Conservation (phyloP, 805 yeast species). For the Zygosaccharomyces gambellarensis region DNA sequence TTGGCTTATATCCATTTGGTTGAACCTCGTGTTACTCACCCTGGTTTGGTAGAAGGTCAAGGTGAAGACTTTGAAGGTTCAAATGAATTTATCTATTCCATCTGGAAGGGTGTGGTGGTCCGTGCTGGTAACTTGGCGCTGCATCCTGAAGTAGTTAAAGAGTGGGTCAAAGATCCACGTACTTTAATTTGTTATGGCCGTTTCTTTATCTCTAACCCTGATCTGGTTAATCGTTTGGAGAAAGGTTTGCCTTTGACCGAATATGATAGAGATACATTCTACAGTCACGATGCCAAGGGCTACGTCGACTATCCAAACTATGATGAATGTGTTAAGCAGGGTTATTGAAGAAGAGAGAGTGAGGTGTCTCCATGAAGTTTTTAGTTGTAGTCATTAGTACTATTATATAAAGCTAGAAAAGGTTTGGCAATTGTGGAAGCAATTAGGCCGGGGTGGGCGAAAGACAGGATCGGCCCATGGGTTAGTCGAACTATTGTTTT, state of each 20-base stretch:
- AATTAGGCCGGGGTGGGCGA: no score
- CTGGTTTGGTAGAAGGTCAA: constrained; percentile 24
- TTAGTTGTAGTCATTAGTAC: background rate
- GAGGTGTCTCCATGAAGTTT: background rate
- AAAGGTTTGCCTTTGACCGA: constrained; percentile 38
- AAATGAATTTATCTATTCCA: constrained; percentile 37
- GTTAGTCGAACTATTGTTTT: no score
- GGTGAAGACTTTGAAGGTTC: constrained; percentile 30
- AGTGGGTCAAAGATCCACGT: constrained; percentile 37
- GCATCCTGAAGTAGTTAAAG: constrained; percentile 25
- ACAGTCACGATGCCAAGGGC: constrained; percentile 37
- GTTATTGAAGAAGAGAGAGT: constrained; percentile 2
- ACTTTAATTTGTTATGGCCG: constrained; percentile 47
- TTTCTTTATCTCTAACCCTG: constrained; percentile 52
- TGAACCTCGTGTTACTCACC: constrained; percentile 40
- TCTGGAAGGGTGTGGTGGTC: constrained; percentile 44
- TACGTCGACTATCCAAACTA: constrained; percentile 42
- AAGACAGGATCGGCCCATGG: no score
- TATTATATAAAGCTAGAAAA: no score
- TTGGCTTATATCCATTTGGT: constrained; percentile 42
- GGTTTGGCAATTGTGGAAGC: no score
- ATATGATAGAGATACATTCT: constrained; percentile 49
- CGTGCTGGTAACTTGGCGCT: constrained; percentile 38
- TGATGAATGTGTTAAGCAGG: constrained; percentile 25
- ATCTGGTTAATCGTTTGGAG: constrained; percentile 43